Evolutionary conservation across 805 yeast genomes (phyloP), one percentile per base, ranked within the genome.

Genomic region (Pichia cabralensis): DNA sequence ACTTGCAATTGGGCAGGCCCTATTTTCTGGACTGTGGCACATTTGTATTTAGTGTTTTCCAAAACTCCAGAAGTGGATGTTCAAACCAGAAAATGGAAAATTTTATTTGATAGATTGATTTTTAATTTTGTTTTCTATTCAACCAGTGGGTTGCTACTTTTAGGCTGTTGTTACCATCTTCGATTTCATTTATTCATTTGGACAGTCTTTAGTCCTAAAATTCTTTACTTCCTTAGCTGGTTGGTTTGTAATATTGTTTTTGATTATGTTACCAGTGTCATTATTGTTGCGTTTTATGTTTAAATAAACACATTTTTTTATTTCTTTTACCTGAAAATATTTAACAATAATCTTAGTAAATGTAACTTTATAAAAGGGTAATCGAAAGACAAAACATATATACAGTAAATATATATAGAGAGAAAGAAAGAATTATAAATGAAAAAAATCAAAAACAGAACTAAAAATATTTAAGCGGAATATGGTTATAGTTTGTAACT

Each of bases 131-230:
- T 68, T 1, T 81, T 78, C 48, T 81, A 80, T 52, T 60, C 79
- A 2, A 43, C 77, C 1, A 62, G 76, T 8, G 79, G 82, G 2
- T 46, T 71, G 3, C 69, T 71, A 28, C 66, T 85, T 33, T 52
- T 82, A 28, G 59, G 62, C 0, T 79, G 96, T 11, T 92, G 97
- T 53, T 67, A 69, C 33, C 63, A 71, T 15, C 65, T 88, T 45
- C 66, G 95, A 45, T 81, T 78, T 50, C 98, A 92, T 55, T 63
- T 92, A 37, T 92, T 92, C 53, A 81, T 92, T 8, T 92, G 98
- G 98, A 88, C 97, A 2, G 98, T 92, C 7, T 92, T 92, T 60
- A 82, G 95, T 33, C 98, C 98, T 1, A 89, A 88, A 49, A 55
- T 92, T 5, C 67, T 94, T 23, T 92, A 80, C 53, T 77, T 79